Evolutionary conservation across 1,284 basidiomycete genomes (phyloP).

Genomic region (Athelia psychrophila): DNA sequence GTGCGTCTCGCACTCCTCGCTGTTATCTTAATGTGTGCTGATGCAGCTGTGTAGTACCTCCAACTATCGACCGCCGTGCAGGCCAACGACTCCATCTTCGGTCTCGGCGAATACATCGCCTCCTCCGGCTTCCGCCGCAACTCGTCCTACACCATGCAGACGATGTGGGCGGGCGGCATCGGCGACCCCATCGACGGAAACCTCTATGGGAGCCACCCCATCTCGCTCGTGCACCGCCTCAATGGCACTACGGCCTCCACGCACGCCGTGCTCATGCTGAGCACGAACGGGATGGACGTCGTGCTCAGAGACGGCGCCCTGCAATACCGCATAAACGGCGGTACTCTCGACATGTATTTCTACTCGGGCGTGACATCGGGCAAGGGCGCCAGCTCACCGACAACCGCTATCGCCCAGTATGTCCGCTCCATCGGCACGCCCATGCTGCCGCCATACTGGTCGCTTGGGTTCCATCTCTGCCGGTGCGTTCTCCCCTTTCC

Average conservation of each 20-base stretch:
- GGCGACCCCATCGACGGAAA: slow-evolving; percentile 61
- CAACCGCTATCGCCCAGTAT: slow-evolving; percentile 67
- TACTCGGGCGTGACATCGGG: slow-evolving; percentile 53
- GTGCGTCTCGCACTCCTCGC: not conserved
- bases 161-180: slow-evolving; percentile 66
- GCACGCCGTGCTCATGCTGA: slow-evolving; percentile 72
- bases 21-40: not conserved
- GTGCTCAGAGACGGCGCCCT: slow-evolving; percentile 47
- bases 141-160: slow-evolving; percentile 55
- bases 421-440: slow-evolving; percentile 56
- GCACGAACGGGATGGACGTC: slow-evolving; percentile 37
- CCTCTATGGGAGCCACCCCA: slow-evolving; percentile 36
- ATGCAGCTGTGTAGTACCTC: slow-evolving; percentile 33
- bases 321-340: slow-evolving; percentile 63
- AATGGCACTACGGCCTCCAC: slow-evolving; percentile 45
- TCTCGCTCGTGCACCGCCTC: slow-evolving; percentile 41
- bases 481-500: no score
- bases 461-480: slow-evolving; percentile 54
- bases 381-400: slow-evolving; percentile 25
- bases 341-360: slow-evolving; percentile 70
- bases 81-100: slow-evolving; percentile 69
- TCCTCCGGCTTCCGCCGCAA: slow-evolving; percentile 66
- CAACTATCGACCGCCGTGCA: slow-evolving; percentile 67
- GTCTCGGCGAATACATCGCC: slow-evolving; percentile 72
- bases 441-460: slow-evolving; percentile 66